Percentiles rank a stretch among this genome's conserved stretches.
These are phyloP conservation scores for Rhodomyrtus tomentosa DNA, from an alignment of 345 rosid genomes.

Conservation along the genomic window DNA sequence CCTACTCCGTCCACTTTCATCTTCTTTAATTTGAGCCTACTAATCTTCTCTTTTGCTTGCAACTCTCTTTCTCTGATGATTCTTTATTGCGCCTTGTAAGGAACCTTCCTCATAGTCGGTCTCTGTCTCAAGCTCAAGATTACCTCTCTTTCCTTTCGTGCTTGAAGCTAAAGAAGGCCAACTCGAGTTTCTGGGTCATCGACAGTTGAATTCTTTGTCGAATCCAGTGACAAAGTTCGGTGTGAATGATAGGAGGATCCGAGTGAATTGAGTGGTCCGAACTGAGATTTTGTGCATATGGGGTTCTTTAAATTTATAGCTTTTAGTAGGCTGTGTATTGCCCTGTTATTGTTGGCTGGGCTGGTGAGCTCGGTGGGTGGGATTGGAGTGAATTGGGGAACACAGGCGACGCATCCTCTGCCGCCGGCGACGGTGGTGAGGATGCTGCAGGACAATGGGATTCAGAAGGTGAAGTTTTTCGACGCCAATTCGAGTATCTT, in stretches of 20 bases:
- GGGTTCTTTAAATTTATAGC: background rate
- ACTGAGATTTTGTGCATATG: background rate
- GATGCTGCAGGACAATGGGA: conserved; percentile 59
- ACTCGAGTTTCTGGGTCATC: background rate
- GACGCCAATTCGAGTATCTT: conserved; percentile 68
- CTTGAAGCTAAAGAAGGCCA: background rate
- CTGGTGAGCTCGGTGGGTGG: conserved; percentile 24
- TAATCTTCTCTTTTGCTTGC: background rate
- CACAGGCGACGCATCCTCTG: conserved; percentile 67
- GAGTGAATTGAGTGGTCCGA: background rate
- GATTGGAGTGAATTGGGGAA: conserved; percentile 92
- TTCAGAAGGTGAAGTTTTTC: conserved; percentile 85
- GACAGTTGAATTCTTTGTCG: background rate
- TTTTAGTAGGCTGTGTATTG: background rate
- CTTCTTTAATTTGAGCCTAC: background rate
- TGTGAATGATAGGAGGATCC: background rate
- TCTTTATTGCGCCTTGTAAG: background rate
- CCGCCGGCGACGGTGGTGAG: conserved; percentile 60
- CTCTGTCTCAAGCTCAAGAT: background rate
- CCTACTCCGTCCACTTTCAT: background rate
- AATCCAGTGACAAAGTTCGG: background rate
- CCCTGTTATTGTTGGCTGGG: background rate
- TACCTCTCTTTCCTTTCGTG: background rate
- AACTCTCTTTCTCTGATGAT: background rate
- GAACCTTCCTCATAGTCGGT: background rate